A percentile compares a stretch with the other conserved stretches of the same genome.
Conservation (phyloP, 1,139 yeast genomes). For the Kurtzmaniella natalensis region DNA sequence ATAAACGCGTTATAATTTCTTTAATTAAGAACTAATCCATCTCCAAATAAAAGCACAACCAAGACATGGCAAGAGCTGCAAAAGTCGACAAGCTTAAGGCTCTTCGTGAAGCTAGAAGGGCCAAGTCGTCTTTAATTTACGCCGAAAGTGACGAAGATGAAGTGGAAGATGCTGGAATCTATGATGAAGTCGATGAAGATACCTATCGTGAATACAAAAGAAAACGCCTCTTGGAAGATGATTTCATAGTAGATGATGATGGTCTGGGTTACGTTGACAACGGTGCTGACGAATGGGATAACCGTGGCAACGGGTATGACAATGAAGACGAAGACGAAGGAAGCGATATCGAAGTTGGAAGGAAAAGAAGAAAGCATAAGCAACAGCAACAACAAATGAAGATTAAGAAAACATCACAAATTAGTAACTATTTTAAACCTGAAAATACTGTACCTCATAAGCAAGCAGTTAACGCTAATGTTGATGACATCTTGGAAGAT, state of each 20-base stretch:
- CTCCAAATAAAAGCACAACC: background rate
- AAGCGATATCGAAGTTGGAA: slow-evolving; percentile 21
- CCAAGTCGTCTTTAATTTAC: slow-evolving; percentile 26
- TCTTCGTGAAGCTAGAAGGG: slow-evolving; percentile 37
- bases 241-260: slow-evolving; percentile 89
- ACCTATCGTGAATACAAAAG: slow-evolving; percentile 74
- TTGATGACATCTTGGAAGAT: slow-evolving; percentile 45
- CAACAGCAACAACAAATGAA: slow-evolving; percentile 37
- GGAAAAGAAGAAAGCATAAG: slow-evolving; percentile 28
- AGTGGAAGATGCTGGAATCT: slow-evolving; percentile 47
- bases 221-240: slow-evolving; percentile 78
- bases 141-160: slow-evolving; percentile 14
- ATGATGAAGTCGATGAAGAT: slow-evolving; percentile 84
- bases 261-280: slow-evolving; percentile 90
- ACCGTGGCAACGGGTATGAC: slow-evolving; percentile 45
- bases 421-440: slow-evolving; percentile 52
- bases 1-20: background rate
- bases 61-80: slow-evolving; percentile 5
- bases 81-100: slow-evolving; percentile 8
- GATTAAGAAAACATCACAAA: slow-evolving; percentile 46
- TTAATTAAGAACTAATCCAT: too few species aligned
- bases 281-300: slow-evolving; percentile 88
- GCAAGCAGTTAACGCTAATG: slow-evolving; percentile 25
- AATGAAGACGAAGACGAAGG: slow-evolving; percentile 46
- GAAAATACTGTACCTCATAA: slow-evolving; percentile 15